A percentile compares a stretch with the other conserved stretches of the same genome.
Conservation (phyloP, 2,329 filamentous ascomycete genomes). For the Alternaria rosae region DNA sequence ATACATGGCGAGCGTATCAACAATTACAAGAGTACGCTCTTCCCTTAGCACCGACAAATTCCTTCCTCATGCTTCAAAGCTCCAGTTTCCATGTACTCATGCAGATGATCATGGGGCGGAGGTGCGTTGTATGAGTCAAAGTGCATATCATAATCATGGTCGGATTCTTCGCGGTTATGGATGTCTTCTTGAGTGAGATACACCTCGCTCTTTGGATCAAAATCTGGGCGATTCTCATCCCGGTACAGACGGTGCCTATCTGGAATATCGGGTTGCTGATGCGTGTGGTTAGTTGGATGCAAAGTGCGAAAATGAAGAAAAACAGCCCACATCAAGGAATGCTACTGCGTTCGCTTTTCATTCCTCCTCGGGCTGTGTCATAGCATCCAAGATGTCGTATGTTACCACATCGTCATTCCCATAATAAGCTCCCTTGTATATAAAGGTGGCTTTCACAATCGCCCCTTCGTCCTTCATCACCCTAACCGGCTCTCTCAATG, state of each 20-base stretch:
- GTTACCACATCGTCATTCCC: not conserved
- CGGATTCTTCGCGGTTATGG: not conserved
- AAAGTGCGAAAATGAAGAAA: not conserved
- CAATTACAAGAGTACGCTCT: not conserved
- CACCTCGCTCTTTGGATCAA: not conserved
- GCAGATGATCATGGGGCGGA: not conserved
- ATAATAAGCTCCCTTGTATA: not conserved
- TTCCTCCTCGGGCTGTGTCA: not conserved
- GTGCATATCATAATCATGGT: no score
- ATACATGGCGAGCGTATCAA: not conserved
- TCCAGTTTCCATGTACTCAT: not conserved
- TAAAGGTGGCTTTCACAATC: not conserved
- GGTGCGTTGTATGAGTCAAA: not conserved
- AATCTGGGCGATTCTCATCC: not conserved
- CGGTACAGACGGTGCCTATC: not conserved
- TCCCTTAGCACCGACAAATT: not conserved
- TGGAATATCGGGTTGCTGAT: not conserved
- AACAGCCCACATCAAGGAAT: not conserved
- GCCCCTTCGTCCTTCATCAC: not conserved
- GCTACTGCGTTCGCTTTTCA: not conserved
- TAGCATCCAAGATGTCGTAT: not conserved
- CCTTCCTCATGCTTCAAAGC: not conserved
- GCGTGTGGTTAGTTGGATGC: not conserved
- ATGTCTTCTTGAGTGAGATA: not conserved
- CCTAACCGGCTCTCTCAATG: not conserved